Conservation (phyloP, 371 early-diverging fungal genomes). For the Mortierella polycephala region DNA sequence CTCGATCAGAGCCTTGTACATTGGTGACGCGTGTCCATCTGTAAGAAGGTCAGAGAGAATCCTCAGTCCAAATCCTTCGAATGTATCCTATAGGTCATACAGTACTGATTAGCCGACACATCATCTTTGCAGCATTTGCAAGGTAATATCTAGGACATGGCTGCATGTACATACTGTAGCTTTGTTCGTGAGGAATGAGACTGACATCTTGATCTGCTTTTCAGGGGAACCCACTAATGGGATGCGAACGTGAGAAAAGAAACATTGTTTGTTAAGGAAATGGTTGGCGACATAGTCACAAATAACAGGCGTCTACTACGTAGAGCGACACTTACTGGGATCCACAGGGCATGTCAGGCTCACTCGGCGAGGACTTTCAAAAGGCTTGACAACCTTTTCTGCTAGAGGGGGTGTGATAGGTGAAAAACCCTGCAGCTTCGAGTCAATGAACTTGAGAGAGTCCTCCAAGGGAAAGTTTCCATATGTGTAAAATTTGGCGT, state of each 20-base stretch:
- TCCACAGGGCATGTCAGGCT: slow-evolving; percentile 77
- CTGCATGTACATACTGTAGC: slow-evolving; percentile 60
- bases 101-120: background rate
- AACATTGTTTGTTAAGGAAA: background rate
- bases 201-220: slow-evolving; percentile 81
- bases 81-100: slow-evolving; percentile 65
- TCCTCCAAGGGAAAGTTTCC: slow-evolving; percentile 85
- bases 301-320: background rate
- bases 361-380: slow-evolving; percentile 62
- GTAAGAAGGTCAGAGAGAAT: slow-evolving; percentile 84
- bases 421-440: slow-evolving; percentile 58
- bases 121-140: background rate
- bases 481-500: slow-evolving; percentile 90
- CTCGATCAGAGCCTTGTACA: slow-evolving; percentile 96
- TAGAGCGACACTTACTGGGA: slow-evolving; percentile 64
- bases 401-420: slow-evolving; percentile 36
- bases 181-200: slow-evolving; percentile 85
- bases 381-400: slow-evolving; percentile 64
- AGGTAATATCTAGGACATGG: background rate
- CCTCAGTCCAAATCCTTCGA: slow-evolving; percentile 85
- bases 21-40: slow-evolving; percentile 91
- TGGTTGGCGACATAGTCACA: background rate
- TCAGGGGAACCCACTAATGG: slow-evolving; percentile 76
- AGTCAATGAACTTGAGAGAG: slow-evolving; percentile 76
- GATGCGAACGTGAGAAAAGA: background rate